These are phyloP conservation scores for Pisolithus marmoratus DNA, from an alignment of 768 basidiomycete genomes.

Conservation along the genomic window DNA sequence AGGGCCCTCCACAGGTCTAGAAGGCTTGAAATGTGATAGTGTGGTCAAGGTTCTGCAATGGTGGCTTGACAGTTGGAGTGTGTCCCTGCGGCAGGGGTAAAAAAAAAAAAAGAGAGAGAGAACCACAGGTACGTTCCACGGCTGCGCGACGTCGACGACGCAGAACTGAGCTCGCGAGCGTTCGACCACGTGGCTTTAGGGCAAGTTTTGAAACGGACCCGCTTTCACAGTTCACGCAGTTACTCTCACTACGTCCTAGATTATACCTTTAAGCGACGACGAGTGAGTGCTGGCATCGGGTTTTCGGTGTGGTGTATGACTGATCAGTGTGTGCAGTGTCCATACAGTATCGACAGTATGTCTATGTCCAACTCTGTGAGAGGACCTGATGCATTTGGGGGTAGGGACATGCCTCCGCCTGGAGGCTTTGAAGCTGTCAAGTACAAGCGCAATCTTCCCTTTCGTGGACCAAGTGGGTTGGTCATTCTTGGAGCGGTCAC, in stretches of 20 bases:
- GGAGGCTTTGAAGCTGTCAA: constrained; percentile 90
- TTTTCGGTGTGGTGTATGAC: constrained; percentile 2
- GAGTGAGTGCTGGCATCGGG: constrained; percentile 13
- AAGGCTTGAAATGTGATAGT: not conserved
- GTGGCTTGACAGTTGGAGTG: not conserved
- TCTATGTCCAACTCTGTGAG: constrained; percentile 8
- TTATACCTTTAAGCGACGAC: constrained; percentile 2
- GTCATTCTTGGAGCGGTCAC: constrained; percentile 84
- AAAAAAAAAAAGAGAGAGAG: no score
- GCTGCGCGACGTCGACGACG: no score
- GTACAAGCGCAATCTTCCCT: constrained; percentile 94
- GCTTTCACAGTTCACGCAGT: constrained; percentile 1
- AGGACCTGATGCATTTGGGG: constrained; percentile 7
- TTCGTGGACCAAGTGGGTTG: constrained; percentile 80
- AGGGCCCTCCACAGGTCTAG: not conserved
- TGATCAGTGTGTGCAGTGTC: constrained; percentile 16
- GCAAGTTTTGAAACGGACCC: constrained; percentile 13
- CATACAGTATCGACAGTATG: constrained; percentile 24
- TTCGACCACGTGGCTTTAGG: constrained; percentile 23
- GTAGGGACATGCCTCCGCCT: constrained; percentile 91
- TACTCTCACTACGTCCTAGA: not conserved
- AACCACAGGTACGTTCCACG: no score
- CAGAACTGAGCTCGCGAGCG: no score
- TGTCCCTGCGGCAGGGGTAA: no score
- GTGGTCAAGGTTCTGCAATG: not conserved